phyloP scores from a whole-genome alignment of 176 grass and related monocot genomes.

The Bothriochloa decipiens region DNA sequence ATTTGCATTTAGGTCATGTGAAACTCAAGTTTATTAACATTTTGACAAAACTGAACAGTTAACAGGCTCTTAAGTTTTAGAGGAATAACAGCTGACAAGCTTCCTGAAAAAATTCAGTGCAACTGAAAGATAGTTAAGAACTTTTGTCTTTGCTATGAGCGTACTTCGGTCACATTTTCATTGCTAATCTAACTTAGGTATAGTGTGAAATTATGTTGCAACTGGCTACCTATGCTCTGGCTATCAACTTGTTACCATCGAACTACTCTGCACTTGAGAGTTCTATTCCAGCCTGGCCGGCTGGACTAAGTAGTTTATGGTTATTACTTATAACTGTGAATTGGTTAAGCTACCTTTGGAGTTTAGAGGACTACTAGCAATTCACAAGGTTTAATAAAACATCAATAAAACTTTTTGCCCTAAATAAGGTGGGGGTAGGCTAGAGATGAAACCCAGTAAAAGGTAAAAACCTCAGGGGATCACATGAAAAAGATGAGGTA shows the following conservation, averaged over 20 bases:
- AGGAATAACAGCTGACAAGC: neutral
- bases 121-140: neutral
- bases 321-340: neutral
- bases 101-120: neutral
- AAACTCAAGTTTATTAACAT: neutral
- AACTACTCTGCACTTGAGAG: neutral
- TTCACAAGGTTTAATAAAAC: neutral
- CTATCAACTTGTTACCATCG: neutral
- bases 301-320: neutral
- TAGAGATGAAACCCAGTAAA: neutral
- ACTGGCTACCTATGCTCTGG: neutral
- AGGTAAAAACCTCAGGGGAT: neutral
- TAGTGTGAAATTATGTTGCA: neutral
- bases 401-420: neutral
- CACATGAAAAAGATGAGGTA: neutral
- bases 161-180: neutral
- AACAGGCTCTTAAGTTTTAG: neutral
- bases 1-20: neutral
- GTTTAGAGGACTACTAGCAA: neutral
- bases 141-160: neutral
- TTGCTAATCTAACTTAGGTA: neutral
- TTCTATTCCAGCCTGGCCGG: neutral
- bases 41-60: neutral
- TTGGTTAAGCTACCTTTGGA: neutral
- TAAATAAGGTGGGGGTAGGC: neutral